phyloP scores from a whole-genome alignment of 495 filamentous ascomycete genomes.

The Oidiodendron maius region DNA sequence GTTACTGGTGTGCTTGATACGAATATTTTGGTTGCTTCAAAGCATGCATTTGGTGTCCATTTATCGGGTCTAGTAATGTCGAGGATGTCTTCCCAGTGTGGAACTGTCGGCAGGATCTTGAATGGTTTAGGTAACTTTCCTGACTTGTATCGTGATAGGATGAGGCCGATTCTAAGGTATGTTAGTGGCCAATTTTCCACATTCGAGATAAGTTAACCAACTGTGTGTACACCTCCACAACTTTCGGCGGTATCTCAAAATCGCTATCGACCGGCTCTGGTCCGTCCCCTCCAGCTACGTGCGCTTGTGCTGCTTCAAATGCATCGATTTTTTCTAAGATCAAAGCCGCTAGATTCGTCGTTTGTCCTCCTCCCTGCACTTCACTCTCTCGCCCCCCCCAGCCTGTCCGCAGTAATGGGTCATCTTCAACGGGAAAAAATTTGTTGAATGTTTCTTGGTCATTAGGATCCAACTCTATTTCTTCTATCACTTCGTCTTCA shows the following conservation, averaged over 20 bases:
- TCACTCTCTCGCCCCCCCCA: constrained; percentile 38
- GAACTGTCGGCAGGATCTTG: constrained; percentile 89
- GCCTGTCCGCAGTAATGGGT: constrained; percentile 43
- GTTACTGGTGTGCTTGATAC: constrained; percentile 70
- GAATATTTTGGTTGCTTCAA: constrained; percentile 83
- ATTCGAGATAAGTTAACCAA: constrained; percentile 32
- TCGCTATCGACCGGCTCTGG: constrained; percentile 59
- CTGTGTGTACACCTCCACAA: constrained; percentile 91
- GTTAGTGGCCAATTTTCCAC: constrained; percentile 9
- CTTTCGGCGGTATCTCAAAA: constrained; percentile 82
- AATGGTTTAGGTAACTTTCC: constrained; percentile 95
- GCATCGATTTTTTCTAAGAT: constrained; percentile 92
- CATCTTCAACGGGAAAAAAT: constrained; percentile 65
- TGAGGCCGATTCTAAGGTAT: constrained; percentile 62
- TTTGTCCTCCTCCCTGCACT: constrained; percentile 38
- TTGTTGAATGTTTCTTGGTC: constrained; percentile 87
- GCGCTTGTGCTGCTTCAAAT: constrained; percentile 61
- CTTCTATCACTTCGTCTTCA: constrained; percentile 69
- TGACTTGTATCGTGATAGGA: constrained; percentile 89
- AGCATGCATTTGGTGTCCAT: constrained; percentile 86
- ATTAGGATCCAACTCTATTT: constrained; percentile 80
- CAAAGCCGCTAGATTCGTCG: constrained; percentile 80
- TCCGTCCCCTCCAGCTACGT: not conserved
- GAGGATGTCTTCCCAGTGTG: constrained; percentile 84
- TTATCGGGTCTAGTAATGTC: constrained; percentile 71